phyloP scores from a whole-genome alignment of 441 rosid genomes.

The Populus hybrid region DNA sequence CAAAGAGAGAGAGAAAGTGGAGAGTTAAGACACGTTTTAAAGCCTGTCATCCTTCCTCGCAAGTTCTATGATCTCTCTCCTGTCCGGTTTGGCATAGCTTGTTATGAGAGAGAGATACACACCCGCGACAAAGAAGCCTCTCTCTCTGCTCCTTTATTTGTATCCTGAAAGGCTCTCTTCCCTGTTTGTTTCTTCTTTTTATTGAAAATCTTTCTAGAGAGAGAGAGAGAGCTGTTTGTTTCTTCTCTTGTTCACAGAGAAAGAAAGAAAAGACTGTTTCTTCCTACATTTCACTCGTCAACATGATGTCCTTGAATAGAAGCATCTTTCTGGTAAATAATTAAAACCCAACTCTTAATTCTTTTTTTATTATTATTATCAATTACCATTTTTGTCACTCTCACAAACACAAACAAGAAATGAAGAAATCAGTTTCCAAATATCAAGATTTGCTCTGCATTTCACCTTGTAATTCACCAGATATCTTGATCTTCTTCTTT shows the following conservation, averaged over 20 bases:
- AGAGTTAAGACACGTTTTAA: constrained; percentile 25
- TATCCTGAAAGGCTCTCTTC: background rate
- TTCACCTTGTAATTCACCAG: too few relatives aligned
- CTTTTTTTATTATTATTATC: background rate
- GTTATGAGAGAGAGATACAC: too few relatives aligned
- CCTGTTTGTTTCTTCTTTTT: background rate
- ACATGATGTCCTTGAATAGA: constrained; percentile 55
- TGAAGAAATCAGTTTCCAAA: background rate
- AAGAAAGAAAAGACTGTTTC: constrained; percentile 11
- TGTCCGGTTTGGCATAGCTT: too few relatives aligned
- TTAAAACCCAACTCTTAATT: constrained; percentile 15
- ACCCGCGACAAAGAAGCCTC: background rate
- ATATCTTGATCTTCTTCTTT: background rate
- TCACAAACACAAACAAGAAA: background rate
- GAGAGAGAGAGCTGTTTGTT: background rate
- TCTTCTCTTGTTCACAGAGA: background rate
- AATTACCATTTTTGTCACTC: background rate
- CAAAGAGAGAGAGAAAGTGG: background rate
- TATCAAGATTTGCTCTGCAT: background rate
- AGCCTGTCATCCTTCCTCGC: constrained; percentile 7
- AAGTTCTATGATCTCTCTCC: background rate
- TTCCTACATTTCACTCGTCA: constrained; percentile 34
- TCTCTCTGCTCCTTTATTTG: background rate
- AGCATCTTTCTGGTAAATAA: constrained; percentile 59
- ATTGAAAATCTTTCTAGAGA: background rate